Evolutionary conservation across 192 early-diverging fungal species (phyloP), one percentile per base, ranked within the genome.

Genomic region (Entomortierella lignicola): DNA sequence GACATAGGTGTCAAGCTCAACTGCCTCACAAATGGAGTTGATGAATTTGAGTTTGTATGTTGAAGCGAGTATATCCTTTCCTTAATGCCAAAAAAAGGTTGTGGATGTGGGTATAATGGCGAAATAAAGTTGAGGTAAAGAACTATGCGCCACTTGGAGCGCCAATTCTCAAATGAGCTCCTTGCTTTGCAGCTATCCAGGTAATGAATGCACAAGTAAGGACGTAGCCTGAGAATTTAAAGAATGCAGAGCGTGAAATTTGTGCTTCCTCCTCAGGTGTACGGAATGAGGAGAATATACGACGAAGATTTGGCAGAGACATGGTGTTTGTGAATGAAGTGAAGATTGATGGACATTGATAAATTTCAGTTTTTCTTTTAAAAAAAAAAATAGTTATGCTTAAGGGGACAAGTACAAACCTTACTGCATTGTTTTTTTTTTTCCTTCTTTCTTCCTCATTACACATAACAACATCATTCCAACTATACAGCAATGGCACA

Each of bases 231-330:
- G 83, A 81, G 61, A 89, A 89, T 60, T 87, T 89, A 71, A 89
- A 89, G 63, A 89, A 89, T 41, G 87, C 87, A 0, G 81, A 80
- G 12, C 87, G 80, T 17, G 87, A 89, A 54, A 83, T 83, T 61
- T 87, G 86, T 41, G 84, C 61, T 56, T 89, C 87, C 71, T 89
- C 86, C 63, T 89, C 87, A 7, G 87, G 86, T 50, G 87, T 87
- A 23, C 87, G 77, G 53, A 85, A 86, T 2, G 87, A 89, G 1
- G 86, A 73, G 54, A 86, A 89, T 29, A 89, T 89, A 42, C 77
- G 77, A 31, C 87, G 80, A 21, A 89, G 72, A 55, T 89, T 87
- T n/a, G 87, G 87, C 42, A 89, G 64, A 27, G 86, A 65, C 86
- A 87, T 87, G 43, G 43, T 55, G n/a, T n/a, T n/a, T n/a, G n/a